A percentile compares a stretch with the other conserved stretches of the same genome.
These are phyloP conservation scores for Sparassis latifolia DNA, from an alignment of 1,284 basidiomycete species.

Conservation along the genomic window DNA sequence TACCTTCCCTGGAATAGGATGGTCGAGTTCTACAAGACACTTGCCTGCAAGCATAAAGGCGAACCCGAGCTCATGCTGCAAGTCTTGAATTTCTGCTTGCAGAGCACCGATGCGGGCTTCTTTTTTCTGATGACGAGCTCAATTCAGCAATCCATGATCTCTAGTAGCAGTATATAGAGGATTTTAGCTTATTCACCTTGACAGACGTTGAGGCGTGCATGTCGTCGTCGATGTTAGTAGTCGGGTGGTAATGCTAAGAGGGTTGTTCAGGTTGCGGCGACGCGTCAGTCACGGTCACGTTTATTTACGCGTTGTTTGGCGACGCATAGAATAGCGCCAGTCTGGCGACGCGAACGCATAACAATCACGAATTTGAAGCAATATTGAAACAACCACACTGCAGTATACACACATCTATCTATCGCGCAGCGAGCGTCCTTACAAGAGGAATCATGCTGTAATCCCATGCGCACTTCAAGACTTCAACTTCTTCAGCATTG, in stretches of 20 bases:
- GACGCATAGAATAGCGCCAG: no score
- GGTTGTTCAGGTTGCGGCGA: not conserved
- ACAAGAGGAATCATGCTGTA: no score
- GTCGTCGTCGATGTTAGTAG: not conserved
- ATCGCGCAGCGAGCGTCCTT: no score
- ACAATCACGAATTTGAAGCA: no score
- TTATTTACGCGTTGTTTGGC: slow-evolving; percentile 6
- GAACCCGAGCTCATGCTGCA: slow-evolving; percentile 53
- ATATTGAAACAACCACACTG: no score
- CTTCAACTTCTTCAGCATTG: no score
- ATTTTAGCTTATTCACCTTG: slow-evolving; percentile 10
- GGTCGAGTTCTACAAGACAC: not conserved
- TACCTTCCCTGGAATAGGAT: slow-evolving; percentile 31
- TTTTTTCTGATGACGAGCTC: slow-evolving; percentile 36
- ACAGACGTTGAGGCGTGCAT: slow-evolving; percentile 20
- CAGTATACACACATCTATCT: no score
- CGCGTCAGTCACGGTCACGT: not conserved
- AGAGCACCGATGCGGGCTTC: slow-evolving; percentile 45
- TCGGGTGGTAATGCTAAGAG: not conserved
- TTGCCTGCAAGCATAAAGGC: slow-evolving; percentile 3
- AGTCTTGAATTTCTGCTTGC: slow-evolving; percentile 42
- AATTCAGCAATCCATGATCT: not conserved
- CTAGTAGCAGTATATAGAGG: not conserved
- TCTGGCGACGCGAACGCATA: no score
- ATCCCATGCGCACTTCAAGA: no score